Conservation (phyloP, 2,329 filamentous ascomycete genomes). For the Scedosporium apiospermum region DNA sequence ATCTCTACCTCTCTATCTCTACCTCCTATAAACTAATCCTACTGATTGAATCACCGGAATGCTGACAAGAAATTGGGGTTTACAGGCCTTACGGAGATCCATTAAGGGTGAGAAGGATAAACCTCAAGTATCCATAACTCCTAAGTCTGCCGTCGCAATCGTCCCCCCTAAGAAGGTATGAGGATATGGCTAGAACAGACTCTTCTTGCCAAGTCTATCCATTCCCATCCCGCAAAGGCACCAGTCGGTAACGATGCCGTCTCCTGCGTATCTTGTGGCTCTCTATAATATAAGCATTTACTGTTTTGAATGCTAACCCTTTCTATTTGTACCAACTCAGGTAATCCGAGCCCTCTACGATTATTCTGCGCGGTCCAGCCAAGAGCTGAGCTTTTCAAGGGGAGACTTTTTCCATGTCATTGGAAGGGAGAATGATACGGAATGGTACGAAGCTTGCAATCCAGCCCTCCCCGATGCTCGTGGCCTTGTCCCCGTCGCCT, state of each 20-base stretch:
- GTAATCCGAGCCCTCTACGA: conserved; percentile 96
- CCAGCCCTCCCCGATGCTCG: conserved; percentile 77
- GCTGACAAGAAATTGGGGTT: conserved; percentile 34
- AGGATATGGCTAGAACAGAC: not conserved
- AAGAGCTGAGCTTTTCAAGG: conserved; percentile 83
- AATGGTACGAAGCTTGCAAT: conserved; percentile 99
- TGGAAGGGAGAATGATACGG: conserved; percentile 82
- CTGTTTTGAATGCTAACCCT: not conserved
- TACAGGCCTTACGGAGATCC: conserved; percentile 72
- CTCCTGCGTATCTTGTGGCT: not conserved
- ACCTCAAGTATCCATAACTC: conserved; percentile 65
- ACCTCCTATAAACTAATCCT: not conserved
- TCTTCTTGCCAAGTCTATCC: not conserved
- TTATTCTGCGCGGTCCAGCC: conserved; percentile 65
- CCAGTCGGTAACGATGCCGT: no score
- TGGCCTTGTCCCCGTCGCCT: conserved; percentile 86
- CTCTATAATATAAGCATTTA: not conserved
- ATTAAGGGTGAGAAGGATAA: conserved; percentile 83
- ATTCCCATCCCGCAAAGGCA: not conserved
- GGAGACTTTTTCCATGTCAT: conserved; percentile 99
- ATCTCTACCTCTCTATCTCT: no score
- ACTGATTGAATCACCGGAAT: not conserved
- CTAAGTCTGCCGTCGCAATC: conserved; percentile 81
- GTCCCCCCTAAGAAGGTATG: conserved; percentile 84
- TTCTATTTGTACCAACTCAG: conserved; percentile 33